phyloP scores from a whole-genome alignment of 1,284 basidiomycete species.

The Moniliella sp. region DNA sequence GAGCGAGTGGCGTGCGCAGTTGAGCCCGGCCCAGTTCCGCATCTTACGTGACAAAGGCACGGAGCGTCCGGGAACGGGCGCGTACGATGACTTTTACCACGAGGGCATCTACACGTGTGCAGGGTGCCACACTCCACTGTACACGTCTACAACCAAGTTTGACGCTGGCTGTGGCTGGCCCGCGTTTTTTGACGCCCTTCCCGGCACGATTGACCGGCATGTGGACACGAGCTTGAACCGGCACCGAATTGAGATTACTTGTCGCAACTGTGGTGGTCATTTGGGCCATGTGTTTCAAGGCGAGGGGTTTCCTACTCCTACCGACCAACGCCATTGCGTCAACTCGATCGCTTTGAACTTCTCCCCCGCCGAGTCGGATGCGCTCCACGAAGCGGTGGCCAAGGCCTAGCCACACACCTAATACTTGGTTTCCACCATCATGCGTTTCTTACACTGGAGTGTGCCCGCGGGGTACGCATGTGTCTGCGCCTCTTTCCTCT shows the following conservation, averaged over 20 bases:
- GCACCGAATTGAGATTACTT: conserved; percentile 51
- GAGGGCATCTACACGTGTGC: conserved; percentile 47
- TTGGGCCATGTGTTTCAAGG: conserved; percentile 80
- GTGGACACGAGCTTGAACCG: conserved; percentile 36
- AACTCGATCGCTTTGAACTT: no score
- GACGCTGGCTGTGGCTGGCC: conserved; percentile 85
- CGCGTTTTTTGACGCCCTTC: conserved; percentile 80
- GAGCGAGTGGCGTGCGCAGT: conserved; percentile 61
- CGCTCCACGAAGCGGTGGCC: no score
- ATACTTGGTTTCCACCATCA: no score
- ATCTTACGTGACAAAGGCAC: conserved; percentile 67
- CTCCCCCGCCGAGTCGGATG: no score
- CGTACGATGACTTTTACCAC: conserved; percentile 50
- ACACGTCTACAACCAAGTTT: conserved; percentile 74
- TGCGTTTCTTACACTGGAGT: no score
- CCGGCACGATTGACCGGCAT: conserved; percentile 55
- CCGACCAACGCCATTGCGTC: conserved; percentile 59
- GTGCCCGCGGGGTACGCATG: no score
- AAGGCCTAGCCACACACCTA: no score
- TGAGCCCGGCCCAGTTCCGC: conserved; percentile 56
- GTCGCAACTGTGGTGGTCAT: conserved; percentile 58
- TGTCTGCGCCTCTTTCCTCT: no score
- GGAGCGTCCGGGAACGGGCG: conserved; percentile 56
- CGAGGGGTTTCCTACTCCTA: conserved; percentile 46
- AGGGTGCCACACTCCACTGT: conserved; percentile 40